phyloP scores from a whole-genome alignment of 2,329 filamentous ascomycete species.

The Curvularia sp. region DNA sequence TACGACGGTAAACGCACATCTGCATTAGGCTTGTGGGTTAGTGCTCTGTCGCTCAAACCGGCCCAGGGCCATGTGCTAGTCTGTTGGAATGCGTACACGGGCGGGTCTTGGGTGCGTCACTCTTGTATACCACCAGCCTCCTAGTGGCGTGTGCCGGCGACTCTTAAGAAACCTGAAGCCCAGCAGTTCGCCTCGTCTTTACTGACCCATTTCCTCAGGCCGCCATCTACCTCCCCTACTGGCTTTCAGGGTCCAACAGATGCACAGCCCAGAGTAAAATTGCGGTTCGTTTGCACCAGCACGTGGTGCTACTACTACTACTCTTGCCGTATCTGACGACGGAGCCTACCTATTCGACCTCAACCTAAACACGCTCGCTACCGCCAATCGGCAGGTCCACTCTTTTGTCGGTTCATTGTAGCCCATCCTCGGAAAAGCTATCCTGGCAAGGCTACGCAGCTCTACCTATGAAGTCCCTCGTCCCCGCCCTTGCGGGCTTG shows the following conservation, averaged over 20 bases:
- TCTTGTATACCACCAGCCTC: conserved; percentile 14
- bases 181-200: conserved; percentile 4
- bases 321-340: not conserved
- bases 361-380: not conserved
- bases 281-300: conserved; percentile 5
- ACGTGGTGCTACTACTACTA: conserved; percentile 1
- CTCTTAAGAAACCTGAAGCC: conserved; percentile 9
- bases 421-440: not conserved
- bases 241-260: not conserved
- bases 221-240: not conserved
- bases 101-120: conserved; percentile 34
- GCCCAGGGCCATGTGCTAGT: conserved; percentile 27
- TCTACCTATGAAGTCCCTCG: conserved; percentile 31
- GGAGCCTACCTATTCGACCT: not conserved
- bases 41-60: conserved; percentile 32
- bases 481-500: conserved; percentile 35
- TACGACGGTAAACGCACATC: conserved; percentile 26
- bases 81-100: conserved; percentile 37
- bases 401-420: conserved; percentile 2
- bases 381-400: not conserved
- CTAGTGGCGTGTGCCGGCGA: conserved; percentile 8
- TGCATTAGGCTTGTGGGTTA: conserved; percentile 30
- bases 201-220: conserved; percentile 3
- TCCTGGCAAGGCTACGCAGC: not conserved
- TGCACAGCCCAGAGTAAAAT: not conserved